A percentile compares a stretch with the other conserved stretches of the same genome.
Evolutionary conservation across 768 basidiomycete species (phyloP).

Genomic region (Collybia sp.): DNA sequence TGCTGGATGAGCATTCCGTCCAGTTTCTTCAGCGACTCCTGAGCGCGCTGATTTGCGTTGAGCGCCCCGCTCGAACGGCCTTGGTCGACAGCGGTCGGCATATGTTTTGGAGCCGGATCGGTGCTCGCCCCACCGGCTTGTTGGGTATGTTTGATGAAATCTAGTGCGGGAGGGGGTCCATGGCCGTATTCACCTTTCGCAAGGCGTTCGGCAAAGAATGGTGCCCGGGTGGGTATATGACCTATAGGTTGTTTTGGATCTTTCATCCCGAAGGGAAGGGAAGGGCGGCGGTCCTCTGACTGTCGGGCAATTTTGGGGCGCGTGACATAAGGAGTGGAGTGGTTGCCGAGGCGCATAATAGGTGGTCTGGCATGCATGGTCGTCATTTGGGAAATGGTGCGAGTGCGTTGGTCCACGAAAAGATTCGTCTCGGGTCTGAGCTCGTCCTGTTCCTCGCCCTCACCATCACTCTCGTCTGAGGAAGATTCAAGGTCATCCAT

Average conservation of each 20-base stretch:
- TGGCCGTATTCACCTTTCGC: conserved; percentile 32
- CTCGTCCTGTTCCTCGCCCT: conserved; percentile 22
- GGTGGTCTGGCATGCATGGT: conserved; percentile 29
- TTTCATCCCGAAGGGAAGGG: conserved; percentile 19
- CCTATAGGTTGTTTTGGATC: conserved; percentile 47
- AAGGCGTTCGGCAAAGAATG: conserved; percentile 44
- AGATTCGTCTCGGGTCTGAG: conserved; percentile 13
- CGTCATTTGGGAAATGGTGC: conserved; percentile 29
- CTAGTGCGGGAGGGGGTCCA: conserved; percentile 32
- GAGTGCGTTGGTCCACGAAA: conserved; percentile 28
- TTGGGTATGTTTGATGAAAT: conserved; percentile 42
- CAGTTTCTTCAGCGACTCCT: conserved; percentile 59
- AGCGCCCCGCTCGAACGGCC: conserved; percentile 19
- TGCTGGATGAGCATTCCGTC: conserved; percentile 82
- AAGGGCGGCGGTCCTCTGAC: conserved; percentile 26
- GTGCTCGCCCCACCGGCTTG: conserved; percentile 24
- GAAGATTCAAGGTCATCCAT: conserved; percentile 72
- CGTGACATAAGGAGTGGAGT: conserved; percentile 63
- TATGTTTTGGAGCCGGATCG: conserved; percentile 5
- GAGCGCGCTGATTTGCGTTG: conserved; percentile 33
- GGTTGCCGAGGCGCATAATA: conserved; percentile 64
- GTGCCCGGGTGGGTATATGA: conserved; percentile 38
- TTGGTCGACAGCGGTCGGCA: conserved; percentile 4
- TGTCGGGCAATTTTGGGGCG: conserved; percentile 14
- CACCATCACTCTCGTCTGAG: conserved; percentile 35